Base-by-base conservation (phyloP, 495 filamentous ascomycete genomes). In the Peziza echinospora region DNA sequence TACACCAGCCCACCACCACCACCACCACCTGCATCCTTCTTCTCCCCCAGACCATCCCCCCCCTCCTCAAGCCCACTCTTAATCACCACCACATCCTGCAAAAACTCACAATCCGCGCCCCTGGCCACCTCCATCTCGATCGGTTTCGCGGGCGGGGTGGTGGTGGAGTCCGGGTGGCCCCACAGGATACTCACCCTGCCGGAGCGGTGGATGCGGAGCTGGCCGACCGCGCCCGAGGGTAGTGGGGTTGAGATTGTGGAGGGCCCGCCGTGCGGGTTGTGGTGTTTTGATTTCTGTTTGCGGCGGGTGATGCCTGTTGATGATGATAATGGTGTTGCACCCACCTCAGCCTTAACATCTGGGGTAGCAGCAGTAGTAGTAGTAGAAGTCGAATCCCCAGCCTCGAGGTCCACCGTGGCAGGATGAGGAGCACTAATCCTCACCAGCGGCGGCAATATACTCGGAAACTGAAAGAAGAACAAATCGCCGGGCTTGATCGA, bases 401-500 rank as follows among this genome's bases (percentile, higher is more conserved):
- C 30, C 13, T 17, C 6, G 13, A 37, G 3, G 30, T 17, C 30
- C 19, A 7, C 30, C 19, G 3, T 17, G 3, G 6, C 3, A 5
- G 30, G 30, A 11, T 37, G n/a, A n/a, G n/a, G n/a, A n/a, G n/a
- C n/a, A n/a, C n/a, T 17, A 7, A 37, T 37, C 30, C 30, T 37
- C 30, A 13, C 30, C 6, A 59, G 49, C 11, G 50, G 52, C 3
- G 56, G 56, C n/a, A 59, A 44, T 25, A 59, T 55, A 19, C 48
- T 54, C 5, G 56, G 56, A 24, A 59, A 56, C 41, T 59, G 56
- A 16, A 59, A 59, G 17, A 54, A 59, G 30, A 59, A 59, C 43
- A 59, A 50, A 26, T 59, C 37, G 8, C 24, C 19, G 22, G 25
- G 41, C 21, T 46, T 39, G 24, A 55, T 46, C 52, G 52, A 50